Conservation (phyloP, 805 yeast genomes). For the Kodamaea restingae region DNA sequence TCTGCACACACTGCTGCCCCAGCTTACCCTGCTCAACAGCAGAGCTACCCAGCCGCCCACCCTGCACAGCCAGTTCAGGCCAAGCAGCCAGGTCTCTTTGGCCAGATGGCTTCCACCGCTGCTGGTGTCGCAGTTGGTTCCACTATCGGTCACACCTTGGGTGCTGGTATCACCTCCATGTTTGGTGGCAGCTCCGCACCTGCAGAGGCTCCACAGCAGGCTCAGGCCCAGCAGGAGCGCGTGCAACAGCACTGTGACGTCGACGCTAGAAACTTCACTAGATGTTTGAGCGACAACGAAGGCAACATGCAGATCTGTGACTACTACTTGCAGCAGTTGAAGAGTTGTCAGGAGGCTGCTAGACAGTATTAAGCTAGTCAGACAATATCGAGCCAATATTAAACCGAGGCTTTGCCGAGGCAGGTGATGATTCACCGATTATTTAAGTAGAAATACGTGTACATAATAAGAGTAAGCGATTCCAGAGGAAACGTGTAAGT, state of each 20-base stretch:
- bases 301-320: slow-evolving; percentile 98
- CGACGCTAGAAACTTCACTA: slow-evolving; percentile 92
- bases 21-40: slow-evolving; percentile 8
- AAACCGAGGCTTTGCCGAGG: too few species aligned
- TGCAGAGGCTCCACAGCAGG: slow-evolving; percentile 46
- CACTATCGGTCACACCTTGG: slow-evolving; percentile 92
- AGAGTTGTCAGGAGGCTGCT: slow-evolving; percentile 95
- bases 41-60: slow-evolving; percentile 40
- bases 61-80: slow-evolving; percentile 40
- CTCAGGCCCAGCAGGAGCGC: slow-evolving; percentile 42
- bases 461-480: not conserved
- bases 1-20: slow-evolving; percentile 76
- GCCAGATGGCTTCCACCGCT: slow-evolving; percentile 98
- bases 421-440: not conserved
- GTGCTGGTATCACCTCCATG: slow-evolving; percentile 88
- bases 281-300: slow-evolving; percentile 87
- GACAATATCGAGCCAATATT: too few species aligned
- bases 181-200: slow-evolving; percentile 72
- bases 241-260: slow-evolving; percentile 68
- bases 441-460: slow-evolving; percentile 3
- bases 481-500: too few species aligned
- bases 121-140: slow-evolving; percentile 99
- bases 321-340: slow-evolving; percentile 93
- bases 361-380: slow-evolving; percentile 60
- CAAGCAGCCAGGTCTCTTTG: slow-evolving; percentile 80